Conservation (phyloP, 1,284 basidiomycete species). For the Trichosporon asahii region DNA sequence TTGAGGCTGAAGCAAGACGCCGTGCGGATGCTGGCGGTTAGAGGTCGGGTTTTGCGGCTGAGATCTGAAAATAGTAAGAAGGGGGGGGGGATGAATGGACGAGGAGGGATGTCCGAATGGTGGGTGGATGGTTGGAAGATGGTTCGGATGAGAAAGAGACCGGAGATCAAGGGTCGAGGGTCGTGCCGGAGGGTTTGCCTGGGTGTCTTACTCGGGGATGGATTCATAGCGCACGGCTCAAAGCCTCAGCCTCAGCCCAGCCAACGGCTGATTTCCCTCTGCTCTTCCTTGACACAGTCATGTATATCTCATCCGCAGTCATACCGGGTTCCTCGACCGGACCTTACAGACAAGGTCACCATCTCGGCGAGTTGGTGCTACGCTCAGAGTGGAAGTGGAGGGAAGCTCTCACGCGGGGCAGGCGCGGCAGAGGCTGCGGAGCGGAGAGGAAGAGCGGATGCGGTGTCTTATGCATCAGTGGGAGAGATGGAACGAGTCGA, state of each 20-base stretch:
- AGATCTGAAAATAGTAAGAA: not conserved
- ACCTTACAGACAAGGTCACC: too few species aligned
- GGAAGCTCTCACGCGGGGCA: too few species aligned
- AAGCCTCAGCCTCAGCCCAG: not conserved
- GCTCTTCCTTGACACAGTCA: not conserved
- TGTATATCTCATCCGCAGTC: too few species aligned
- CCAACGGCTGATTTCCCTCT: not conserved
- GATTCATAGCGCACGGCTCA: not conserved
- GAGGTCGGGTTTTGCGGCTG: not conserved
- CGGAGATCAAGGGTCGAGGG: slow-evolving; percentile 1
- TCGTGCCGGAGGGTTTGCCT: not conserved
- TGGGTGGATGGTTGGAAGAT: not conserved
- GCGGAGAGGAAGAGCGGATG: too few species aligned
- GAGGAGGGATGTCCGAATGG: not conserved
- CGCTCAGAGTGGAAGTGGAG: too few species aligned
- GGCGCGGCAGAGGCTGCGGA: too few species aligned
- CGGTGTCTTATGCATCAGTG: too few species aligned
- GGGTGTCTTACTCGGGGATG: slow-evolving; percentile 1
- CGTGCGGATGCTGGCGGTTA: not conserved
- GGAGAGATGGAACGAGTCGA: too few species aligned
- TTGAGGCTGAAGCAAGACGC: too few species aligned
- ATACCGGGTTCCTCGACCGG: too few species aligned
- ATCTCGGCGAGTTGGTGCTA: too few species aligned
- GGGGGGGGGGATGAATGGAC: not conserved
- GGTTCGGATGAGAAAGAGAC: slow-evolving; percentile 9